Evolutionary conservation across 2,329 filamentous ascomycete species (phyloP).

Genomic region (Cladosporium austrohemisphaericum): DNA sequence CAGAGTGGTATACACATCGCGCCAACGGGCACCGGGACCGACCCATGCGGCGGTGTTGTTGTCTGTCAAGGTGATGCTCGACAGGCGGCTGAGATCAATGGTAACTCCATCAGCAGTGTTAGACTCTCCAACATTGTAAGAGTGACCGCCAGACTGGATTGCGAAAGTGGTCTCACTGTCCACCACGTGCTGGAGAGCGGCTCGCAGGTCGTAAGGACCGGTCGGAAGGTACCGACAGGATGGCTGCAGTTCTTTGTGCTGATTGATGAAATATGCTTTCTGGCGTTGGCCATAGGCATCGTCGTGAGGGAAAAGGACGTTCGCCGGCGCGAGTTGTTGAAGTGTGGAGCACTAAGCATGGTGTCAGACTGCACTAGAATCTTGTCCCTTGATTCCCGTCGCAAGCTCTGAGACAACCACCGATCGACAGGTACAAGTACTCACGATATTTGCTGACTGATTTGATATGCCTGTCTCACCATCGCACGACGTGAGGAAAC

Average conservation of each 20-base stretch:
- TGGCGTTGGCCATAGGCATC: conserved; percentile 1
- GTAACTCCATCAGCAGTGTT: conserved; percentile 27
- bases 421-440: background rate
- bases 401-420: too few relatives aligned
- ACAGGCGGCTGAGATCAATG: conserved; percentile 25
- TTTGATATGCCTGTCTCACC: background rate
- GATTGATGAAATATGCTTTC: conserved; percentile 6
- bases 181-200: background rate
- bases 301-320: background rate
- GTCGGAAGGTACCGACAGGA: conserved; percentile 1
- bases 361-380: too few relatives aligned
- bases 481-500: background rate
- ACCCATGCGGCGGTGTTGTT: conserved; percentile 30
- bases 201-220: background rate
- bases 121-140: conserved; percentile 22
- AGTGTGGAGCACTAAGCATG: background rate
- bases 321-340: background rate
- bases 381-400: too few relatives aligned
- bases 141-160: conserved; percentile 27
- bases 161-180: conserved; percentile 23
- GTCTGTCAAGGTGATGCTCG: conserved; percentile 17
- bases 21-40: conserved; percentile 46
- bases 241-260: conserved; percentile 1
- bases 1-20: conserved; percentile 39
- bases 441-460: background rate